Base-by-base conservation (phyloP, 192 early-diverging fungal species). In the Kappamyces sp. region DNA sequence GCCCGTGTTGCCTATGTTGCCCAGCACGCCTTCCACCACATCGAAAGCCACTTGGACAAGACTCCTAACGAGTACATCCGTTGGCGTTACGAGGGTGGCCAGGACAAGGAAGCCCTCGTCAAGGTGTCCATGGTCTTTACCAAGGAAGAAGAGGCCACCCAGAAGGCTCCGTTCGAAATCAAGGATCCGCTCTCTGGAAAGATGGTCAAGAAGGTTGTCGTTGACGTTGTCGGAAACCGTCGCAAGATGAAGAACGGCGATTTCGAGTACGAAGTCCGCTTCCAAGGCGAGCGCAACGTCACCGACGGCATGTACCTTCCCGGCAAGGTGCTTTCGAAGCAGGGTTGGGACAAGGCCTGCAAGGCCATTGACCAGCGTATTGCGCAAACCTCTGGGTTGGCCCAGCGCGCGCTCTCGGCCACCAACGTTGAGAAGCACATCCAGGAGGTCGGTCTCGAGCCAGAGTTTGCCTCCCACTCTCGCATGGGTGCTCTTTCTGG, bases 1-100 rank as follows among this genome's bases (percentile, higher is more conserved):
- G 74, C 87, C 65, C 88, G 88, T 71, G 79, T 91, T 63, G 89
- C 80, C 49, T 89, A 88, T 64, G 85, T 91, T 45, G 86, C 87
- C 40, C 88, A 91, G 70, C 89, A 91, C 73, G 85, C 86, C 49
- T 88, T 90, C 86, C 86, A 88, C 70, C 86, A 90, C 69, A 74
- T 90, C 62, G 86, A 90, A 62, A 78, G 81, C 57, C 88, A 90
- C 64, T 70, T 88, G 67, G 86, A 87, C 61, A 66, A 67, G 55
- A 87, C 83, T 41, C 79, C 85, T 54, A 86, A 86, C 69, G 72
- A 84, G 62, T 87, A 90, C 69, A 84, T 90, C 63, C 85, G 84
- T 69, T 90, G 88, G 88, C 84, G 88, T 69, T 88, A 86, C 72
- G 72, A 73, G 60, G 75, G 68, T 49, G 86, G 86, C 62, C 81